A percentile compares a stretch with the other conserved stretches of the same genome.
Conservation (phyloP, 257 asterid genomes). For the Petunia axillaris region DNA sequence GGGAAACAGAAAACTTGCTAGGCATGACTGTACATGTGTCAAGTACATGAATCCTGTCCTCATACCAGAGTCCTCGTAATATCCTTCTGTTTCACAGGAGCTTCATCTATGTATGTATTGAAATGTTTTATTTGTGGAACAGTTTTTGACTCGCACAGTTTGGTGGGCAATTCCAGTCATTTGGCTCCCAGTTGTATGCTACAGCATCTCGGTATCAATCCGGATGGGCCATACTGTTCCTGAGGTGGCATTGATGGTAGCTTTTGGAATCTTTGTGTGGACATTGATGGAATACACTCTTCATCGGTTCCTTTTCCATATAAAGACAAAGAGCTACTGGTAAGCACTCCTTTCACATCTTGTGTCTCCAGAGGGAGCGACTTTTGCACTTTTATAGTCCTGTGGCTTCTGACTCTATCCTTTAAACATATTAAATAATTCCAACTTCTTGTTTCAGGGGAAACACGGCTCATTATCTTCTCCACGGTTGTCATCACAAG, state of each 20-base stretch:
- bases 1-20: background rate
- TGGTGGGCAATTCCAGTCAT: constrained; percentile 77
- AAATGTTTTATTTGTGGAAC: constrained; percentile 29
- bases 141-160: constrained; percentile 66
- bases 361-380: background rate
- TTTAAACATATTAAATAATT: background rate
- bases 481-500: constrained; percentile 92
- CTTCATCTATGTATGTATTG: background rate
- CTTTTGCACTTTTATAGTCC: background rate
- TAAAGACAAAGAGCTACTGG: constrained; percentile 64
- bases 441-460: constrained; percentile 53
- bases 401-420: background rate
- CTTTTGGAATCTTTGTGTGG: constrained; percentile 58
- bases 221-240: constrained; percentile 44
- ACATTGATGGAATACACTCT: constrained; percentile 74
- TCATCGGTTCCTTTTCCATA: constrained; percentile 77
- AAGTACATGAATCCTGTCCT: background rate
- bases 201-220: constrained; percentile 43
- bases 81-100: background rate
- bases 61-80: background rate
- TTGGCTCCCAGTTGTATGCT: constrained; percentile 75
- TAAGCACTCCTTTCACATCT: constrained; percentile 30
- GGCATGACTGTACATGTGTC: background rate
- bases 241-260: constrained; percentile 47
- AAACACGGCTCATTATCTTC: constrained; percentile 74